These are phyloP conservation scores for Fusarium ramigenum DNA, from an alignment of 2,329 filamentous ascomycete genomes.

Conservation along the genomic window DNA sequence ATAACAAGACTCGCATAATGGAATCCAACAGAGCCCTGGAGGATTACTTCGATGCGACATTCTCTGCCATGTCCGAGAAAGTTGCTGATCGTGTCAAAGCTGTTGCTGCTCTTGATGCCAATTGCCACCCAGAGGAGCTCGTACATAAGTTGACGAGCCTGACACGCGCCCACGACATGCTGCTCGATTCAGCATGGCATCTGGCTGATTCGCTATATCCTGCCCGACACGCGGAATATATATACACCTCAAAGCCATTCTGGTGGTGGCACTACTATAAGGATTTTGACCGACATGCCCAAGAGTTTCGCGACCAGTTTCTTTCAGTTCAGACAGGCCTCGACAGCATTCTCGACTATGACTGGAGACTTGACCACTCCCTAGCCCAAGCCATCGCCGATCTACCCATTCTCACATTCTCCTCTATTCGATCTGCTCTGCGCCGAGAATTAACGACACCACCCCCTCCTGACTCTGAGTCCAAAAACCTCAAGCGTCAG, in stretches of 20 bases:
- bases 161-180: slow-evolving; percentile 46
- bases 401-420: slow-evolving; percentile 47
- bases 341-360: slow-evolving; percentile 43
- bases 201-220: slow-evolving; percentile 48
- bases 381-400: slow-evolving; percentile 49
- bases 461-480: slow-evolving; percentile 44
- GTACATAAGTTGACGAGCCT: slow-evolving; percentile 33
- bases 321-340: slow-evolving; percentile 41
- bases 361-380: slow-evolving; percentile 46
- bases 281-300: slow-evolving; percentile 45
- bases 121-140: slow-evolving; percentile 13
- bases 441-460: slow-evolving; percentile 43
- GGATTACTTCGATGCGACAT: slow-evolving; percentile 46
- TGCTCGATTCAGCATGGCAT: slow-evolving; percentile 51
- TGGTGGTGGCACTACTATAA: slow-evolving; percentile 55
- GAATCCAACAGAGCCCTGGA: slow-evolving; percentile 43
- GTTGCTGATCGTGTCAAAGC: slow-evolving; percentile 25
- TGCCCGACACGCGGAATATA: slow-evolving; percentile 47
- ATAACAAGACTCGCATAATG: slow-evolving; percentile 33
- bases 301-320: slow-evolving; percentile 45
- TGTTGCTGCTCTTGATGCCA: slow-evolving; percentile 3
- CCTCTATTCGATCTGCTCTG: slow-evolving; percentile 44
- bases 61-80: slow-evolving; percentile 35
- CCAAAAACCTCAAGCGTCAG: slow-evolving; percentile 49
- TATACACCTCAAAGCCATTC: slow-evolving; percentile 48